Evolutionary conservation across 306 rosid genomes (phyloP), one percentile per base, ranked within the genome.

Genomic region (Hippophae rhamnoides): DNA sequence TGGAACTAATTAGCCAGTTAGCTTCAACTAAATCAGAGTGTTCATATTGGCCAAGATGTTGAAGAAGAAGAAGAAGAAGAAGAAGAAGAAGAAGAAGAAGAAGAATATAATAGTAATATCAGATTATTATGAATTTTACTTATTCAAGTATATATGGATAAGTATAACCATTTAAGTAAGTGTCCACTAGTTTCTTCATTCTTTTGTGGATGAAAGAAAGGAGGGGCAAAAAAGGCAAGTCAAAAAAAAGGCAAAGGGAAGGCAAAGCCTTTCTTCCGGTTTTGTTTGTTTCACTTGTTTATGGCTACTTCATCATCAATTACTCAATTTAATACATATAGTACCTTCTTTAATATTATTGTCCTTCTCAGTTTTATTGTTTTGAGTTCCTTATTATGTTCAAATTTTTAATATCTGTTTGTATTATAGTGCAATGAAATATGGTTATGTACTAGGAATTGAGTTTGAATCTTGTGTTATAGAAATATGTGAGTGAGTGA

Each of bases 181-280:
- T 48, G n/a, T 57, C 26, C 14, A 57, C 67, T 60, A 41, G 72
- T 72, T 81, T 68, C 65, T 60, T 51, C 72, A 63, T 46, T 76
- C 57, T 47, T 38, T 75, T 56, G 63, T 65, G 69, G 72, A 68
- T 50, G 81, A 54, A 78, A 65, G 78, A 51, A 61, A 68, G 48
- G 56, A 7, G 61, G 13, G 31, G 14, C 43, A 7, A 18, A 6
- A 67, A 72, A 69, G 95, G 95, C 95, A 86, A 86, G 77, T 83
- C 90, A 78, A 54, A 7, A 54, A 7, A 49, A 46, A 69, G 87
- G 90, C 95, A 81, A 57, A 81, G 84, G 90, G 95, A 68, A 83
- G 90, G 95, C 81, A 43, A 83, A 66, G 90, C 87, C 95, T 83
- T 85, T 85, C 86, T 82, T 82, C 82, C 77, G 65, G 83, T 23